Percentiles rank a stretch among this genome's conserved stretches.
These are phyloP conservation scores for Sambucus nigra DNA, from an alignment of 129 eudicot genomes.

Conservation along the genomic window DNA sequence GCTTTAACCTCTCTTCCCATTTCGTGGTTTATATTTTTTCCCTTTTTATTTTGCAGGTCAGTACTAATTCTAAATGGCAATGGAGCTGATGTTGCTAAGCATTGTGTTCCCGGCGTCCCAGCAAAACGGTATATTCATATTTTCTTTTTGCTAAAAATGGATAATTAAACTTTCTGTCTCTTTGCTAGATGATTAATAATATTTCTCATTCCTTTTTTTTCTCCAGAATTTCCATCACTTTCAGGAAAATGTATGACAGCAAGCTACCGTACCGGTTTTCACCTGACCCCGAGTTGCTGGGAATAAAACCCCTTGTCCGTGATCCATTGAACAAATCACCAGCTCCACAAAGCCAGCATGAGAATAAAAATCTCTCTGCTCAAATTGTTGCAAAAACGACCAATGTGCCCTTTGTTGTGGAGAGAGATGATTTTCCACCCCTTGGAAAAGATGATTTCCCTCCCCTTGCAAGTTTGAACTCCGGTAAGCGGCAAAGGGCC, in stretches of 20 bases:
- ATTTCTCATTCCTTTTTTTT: conserved; percentile 2
- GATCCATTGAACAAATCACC: conserved; percentile 9
- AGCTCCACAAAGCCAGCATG: conserved; percentile 19
- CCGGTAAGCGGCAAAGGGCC: conserved; percentile 11
- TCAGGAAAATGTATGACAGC: conserved; percentile 54
- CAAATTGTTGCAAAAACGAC: neutral
- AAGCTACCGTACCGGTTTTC: conserved; percentile 43
- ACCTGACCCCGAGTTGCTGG: conserved; percentile 40
- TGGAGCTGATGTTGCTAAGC: conserved; percentile 72
- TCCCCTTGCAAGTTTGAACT: conserved; percentile 25
- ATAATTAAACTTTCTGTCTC: neutral
- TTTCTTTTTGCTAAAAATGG: neutral
- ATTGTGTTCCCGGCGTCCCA: conserved; percentile 63
- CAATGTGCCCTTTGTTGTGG: conserved; percentile 9
- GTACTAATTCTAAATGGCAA: conserved; percentile 68
- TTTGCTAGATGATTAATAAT: no score
- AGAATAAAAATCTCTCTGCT: conserved; percentile 4
- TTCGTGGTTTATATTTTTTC: neutral
- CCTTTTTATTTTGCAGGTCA: conserved; percentile 33
- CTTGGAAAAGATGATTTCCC: conserved; percentile 43
- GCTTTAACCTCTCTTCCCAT: no score
- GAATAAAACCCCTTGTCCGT: conserved; percentile 26
- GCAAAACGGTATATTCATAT: conserved; percentile 42
- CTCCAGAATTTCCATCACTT: conserved; percentile 64
- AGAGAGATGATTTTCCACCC: conserved; percentile 24